Conservation (phyloP, 805 yeast genomes). For the Myxozyma melibiosi region DNA sequence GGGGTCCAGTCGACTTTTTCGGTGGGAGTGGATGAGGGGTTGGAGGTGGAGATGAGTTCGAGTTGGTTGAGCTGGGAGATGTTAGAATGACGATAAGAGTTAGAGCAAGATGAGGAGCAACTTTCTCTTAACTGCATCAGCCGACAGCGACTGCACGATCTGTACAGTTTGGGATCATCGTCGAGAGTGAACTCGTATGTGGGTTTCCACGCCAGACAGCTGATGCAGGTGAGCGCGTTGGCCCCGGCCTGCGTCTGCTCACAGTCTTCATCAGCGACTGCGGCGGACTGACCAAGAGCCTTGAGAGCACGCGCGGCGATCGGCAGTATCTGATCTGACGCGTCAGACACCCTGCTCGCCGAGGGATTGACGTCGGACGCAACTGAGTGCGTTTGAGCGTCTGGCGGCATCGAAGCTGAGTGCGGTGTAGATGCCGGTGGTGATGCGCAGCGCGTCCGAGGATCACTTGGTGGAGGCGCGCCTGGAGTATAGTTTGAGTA, state of each 20-base stretch:
- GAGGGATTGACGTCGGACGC: neutral
- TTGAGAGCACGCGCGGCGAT: neutral
- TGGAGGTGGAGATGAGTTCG: too few species aligned
- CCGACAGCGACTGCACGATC: slow-evolving; percentile 5
- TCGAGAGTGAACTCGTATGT: slow-evolving; percentile 8
- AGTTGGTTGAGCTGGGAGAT: too few species aligned
- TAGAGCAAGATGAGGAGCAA: neutral
- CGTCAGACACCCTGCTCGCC: neutral
- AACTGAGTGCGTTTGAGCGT: neutral
- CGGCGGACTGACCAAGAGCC: neutral
- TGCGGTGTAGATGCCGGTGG: too few species aligned
- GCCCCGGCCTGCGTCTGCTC: too few species aligned
- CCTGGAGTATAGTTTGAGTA: too few species aligned
- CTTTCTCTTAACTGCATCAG: neutral
- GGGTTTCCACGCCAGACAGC: slow-evolving; percentile 5
- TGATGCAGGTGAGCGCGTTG: too few species aligned
- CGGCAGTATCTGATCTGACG: neutral
- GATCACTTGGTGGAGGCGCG: too few species aligned
- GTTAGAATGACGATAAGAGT: neutral
- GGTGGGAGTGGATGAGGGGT: too few species aligned
- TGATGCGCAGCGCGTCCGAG: too few species aligned
- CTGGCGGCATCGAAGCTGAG: neutral
- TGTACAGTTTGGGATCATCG: neutral
- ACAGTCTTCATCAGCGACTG: neutral
- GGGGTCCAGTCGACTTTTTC: slow-evolving; percentile 10